Evolutionary conservation across 768 basidiomycete species (phyloP), one percentile per base, ranked within the genome.

Genomic region (Kondoa malvinella): DNA sequence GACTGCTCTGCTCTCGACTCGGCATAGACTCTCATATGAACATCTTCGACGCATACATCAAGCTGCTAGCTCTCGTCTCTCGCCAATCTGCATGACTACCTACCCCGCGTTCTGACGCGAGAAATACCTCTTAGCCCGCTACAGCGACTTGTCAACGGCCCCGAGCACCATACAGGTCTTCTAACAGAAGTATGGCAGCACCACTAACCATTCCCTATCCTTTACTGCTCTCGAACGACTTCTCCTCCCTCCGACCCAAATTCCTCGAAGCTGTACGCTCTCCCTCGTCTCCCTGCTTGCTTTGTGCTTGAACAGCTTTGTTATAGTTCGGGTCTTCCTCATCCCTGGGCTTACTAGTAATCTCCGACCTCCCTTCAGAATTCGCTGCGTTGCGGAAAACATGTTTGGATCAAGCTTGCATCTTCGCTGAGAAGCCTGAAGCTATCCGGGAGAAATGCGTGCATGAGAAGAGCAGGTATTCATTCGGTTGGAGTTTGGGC

Each of bases 401-500:
- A 30, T 79, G 96, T 34, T 81, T 99, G 66, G 83, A 81, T 70
- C 79, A 90, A 57, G 83, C 88, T 2, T 83, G 89, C 77, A 78
- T 81, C 31, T 92, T 96, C 75, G 86, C 88, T 0, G 80, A 81
- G 27, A 79, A 94, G 12, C 83, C 87, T 31, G 84, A 87, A 66
- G 74, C 76, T 21, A 77, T 77, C 21, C 81, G 87, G 60, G 90
- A 95, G 76, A 82, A 82, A 66, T 89, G 89, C 73, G 82, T 85
- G 26, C 85, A 92, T 77, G 79, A 84, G 0, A 78, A 77, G 29
- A 87, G 30, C 12, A 30, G 27, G 25, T 72, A 65, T 70, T 88
- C 86, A 75, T 96, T 92, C 77, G 94, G 94, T n/a, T 97, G 94
- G 94, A 89, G 87, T 57, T 89, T 94, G 77, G 94, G 94, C 66